Conservation (phyloP, 2,329 filamentous ascomycete species). For the Metarhizium rileyi region DNA sequence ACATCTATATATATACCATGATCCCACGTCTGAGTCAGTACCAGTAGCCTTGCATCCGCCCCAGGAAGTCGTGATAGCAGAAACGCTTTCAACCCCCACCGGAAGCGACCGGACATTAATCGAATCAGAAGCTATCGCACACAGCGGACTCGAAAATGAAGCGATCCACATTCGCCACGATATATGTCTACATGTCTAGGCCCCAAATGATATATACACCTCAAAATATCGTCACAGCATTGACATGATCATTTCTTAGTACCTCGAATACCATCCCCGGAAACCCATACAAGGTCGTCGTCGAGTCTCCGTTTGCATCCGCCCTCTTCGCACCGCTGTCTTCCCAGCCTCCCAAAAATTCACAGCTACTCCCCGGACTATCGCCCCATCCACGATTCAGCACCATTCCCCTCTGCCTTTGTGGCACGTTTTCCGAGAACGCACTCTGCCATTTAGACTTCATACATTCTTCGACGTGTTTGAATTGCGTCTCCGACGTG, state of each 20-base stretch:
- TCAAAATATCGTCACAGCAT: constrained; percentile 81
- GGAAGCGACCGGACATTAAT: too few species aligned
- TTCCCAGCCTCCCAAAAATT: constrained; percentile 79
- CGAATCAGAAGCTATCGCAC: too few species aligned
- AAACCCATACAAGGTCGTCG: constrained; percentile 84
- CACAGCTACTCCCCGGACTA: constrained; percentile 81
- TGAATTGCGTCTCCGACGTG: constrained; percentile 69
- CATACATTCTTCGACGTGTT: constrained; percentile 59
- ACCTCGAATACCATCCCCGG: constrained; percentile 94
- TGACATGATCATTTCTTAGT: constrained; percentile 82
- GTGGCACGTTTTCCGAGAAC: constrained; percentile 43
- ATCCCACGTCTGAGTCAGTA: too few species aligned
- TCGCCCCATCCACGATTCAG: constrained; percentile 86
- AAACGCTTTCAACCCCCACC: too few species aligned
- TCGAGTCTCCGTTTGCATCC: constrained; percentile 47
- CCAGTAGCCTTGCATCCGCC: too few species aligned
- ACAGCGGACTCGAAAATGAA: too few species aligned
- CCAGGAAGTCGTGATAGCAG: too few species aligned
- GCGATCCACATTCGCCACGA: too few species aligned
- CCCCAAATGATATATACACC: not conserved
- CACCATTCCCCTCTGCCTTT: constrained; percentile 66
- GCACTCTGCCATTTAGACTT: constrained; percentile 60
- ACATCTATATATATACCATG: too few species aligned
- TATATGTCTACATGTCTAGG: not conserved
- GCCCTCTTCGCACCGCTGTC: constrained; percentile 51